A percentile compares a stretch with the other conserved stretches of the same genome.
Evolutionary conservation across 2,329 filamentous ascomycete species (phyloP).

Genomic region (Ascosphaera apis): DNA sequence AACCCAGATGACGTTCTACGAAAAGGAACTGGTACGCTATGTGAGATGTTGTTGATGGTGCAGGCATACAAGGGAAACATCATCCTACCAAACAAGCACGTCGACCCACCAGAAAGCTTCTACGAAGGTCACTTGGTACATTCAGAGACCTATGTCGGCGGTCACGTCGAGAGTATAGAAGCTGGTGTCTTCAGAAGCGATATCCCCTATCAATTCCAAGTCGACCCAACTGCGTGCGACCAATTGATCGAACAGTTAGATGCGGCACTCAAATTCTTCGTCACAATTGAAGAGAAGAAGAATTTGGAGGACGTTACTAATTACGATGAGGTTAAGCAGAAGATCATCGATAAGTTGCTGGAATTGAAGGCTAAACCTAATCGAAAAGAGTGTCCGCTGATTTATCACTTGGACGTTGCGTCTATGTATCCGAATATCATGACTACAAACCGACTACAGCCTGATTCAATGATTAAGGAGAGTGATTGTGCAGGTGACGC

Average conservation of each 20-base stretch:
- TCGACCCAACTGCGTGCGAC: conserved; percentile 76
- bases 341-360: conserved; percentile 50
- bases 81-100: conserved; percentile 86
- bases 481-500: conserved; percentile 96
- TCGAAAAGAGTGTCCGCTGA: conserved; percentile 62
- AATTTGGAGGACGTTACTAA: conserved; percentile 56
- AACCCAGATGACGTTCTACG: conserved; percentile 79
- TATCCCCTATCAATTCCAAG: conserved; percentile 78
- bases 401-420: conserved; percentile 95
- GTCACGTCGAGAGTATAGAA: conserved; percentile 97
- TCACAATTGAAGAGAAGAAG: conserved; percentile 65
- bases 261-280: conserved; percentile 68
- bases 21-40: conserved; percentile 95
- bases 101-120: conserved; percentile 73
- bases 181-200: conserved; percentile 91
- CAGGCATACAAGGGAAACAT: conserved; percentile 86
- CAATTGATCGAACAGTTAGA: conserved; percentile 74
- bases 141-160: conserved; percentile 93
- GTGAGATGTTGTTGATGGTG: conserved; percentile 98
- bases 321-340: conserved; percentile 61
- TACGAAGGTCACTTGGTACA: conserved; percentile 93
- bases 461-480: conserved; percentile 97
- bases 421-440: conserved; percentile 99
- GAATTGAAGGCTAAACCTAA: conserved; percentile 64
- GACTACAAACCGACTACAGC: conserved; percentile 94